A percentile compares a stretch with the other conserved stretches of the same genome.
Conservation (phyloP, 306 rosid genomes). For the Ammopiptanthus mongolicus region DNA sequence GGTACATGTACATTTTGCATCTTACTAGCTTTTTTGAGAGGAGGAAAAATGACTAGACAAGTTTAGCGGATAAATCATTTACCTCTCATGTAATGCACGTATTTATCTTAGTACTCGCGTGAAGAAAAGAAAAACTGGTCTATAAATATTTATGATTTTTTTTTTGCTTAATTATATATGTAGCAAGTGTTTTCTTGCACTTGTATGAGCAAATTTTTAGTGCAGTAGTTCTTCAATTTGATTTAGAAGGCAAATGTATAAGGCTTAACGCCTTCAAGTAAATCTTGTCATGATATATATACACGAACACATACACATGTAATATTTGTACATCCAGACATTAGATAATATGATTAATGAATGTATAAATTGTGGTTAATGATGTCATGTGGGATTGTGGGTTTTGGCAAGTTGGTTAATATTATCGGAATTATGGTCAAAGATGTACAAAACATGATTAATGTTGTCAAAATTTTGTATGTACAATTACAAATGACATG, state of each 20-base stretch:
- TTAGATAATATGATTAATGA: too few relatives aligned
- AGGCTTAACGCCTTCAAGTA: background rate
- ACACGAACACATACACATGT: too few relatives aligned
- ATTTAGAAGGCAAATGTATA: background rate
- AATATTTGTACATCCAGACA: too few relatives aligned
- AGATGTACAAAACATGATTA: too few relatives aligned
- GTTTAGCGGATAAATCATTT: slow-evolving; percentile 2
- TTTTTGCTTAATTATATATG: slow-evolving; percentile 7
- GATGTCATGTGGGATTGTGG: too few relatives aligned
- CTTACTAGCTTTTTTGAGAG: slow-evolving; percentile 35
- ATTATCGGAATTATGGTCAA: too few relatives aligned
- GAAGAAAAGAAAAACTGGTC: slow-evolving; percentile 19
- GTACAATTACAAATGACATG: too few relatives aligned
- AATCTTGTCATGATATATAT: too few relatives aligned
- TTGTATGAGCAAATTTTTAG: background rate
- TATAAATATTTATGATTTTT: slow-evolving; percentile 17
- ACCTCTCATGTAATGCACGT: slow-evolving; percentile 17
- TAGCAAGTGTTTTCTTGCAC: slow-evolving; percentile 11
- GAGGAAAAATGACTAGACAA: slow-evolving; percentile 18
- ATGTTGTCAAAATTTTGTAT: too few relatives aligned
- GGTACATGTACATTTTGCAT: slow-evolving; percentile 29
- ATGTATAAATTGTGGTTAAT: too few relatives aligned
- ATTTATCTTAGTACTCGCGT: slow-evolving; percentile 33
- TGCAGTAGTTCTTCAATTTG: background rate
- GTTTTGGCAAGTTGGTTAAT: too few relatives aligned